Evolutionary conservation across 2,329 filamentous ascomycete species (phyloP), one percentile per base, ranked within the genome.

Genomic region (Anisogramma anomala): DNA sequence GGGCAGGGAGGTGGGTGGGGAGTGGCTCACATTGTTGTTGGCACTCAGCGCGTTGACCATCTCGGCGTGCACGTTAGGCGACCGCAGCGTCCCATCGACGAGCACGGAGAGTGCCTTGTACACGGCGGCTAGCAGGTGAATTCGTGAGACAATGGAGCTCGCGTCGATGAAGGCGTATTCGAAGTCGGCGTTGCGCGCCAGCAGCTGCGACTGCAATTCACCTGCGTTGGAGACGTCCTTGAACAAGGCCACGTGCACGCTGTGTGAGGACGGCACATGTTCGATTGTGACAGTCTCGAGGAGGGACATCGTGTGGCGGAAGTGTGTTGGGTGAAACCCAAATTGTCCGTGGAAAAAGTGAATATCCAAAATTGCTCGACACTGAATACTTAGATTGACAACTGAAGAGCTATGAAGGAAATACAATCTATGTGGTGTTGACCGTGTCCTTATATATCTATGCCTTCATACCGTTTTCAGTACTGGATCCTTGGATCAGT

Each of bases 141-240:
- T 64, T 23, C 79, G 71, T 1, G 84, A 87, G 18, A 87, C 59
- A 43, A 93, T 81, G 58, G 84, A 75, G 33, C 75, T 77, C 15
- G 87, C 87, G 63, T 98, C 89, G 34, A 98, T 74, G 50, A 98
- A 83, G 25, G 88, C 87, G 67, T 96, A 96, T 61, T 96, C 87
- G 53, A 88, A 96, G 7, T 81, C 79, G 9, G 75, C 56, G 56
- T 96, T 94, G 39, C 84, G 83, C 5, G 77, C 72, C n/a, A 96
- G 69, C 4, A 98, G 75, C 63, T 95, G 88, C 51, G 80, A 69
- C 39, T 87, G 81, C 32, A 98, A 68, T 55, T 82, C 87, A 1
- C 73, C 62, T 9, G 86, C 74, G 58, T 98, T 98, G 47, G 72
- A 59, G 42, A 96, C 75, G 57, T 84, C 66, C 17, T 68, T 72